Evolutionary conservation across 176 grass and related monocot species (phyloP), one percentile per base, ranked within the genome.

Genomic region (Aegilops speltoides): DNA sequence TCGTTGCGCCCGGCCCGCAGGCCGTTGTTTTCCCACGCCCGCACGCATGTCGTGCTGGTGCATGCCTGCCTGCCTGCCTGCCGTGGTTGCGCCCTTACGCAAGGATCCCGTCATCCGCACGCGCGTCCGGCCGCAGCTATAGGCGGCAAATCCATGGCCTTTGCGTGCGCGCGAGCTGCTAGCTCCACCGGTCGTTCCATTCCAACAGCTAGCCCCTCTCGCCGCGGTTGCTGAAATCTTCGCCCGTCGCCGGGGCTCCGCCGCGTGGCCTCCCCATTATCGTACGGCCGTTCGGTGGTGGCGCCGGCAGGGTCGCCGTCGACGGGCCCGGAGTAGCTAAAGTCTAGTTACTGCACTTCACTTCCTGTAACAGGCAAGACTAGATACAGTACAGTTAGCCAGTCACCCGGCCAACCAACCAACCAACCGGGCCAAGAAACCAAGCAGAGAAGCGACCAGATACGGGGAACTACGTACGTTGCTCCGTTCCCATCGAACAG

Each of bases 51-150:
- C 34, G 11, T 22, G 20, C 4, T 76, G 41, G 4, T 68, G 31
- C 65, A 64, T 32, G 71, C 22, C 65, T 3, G 20, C 20, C 52
- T 45, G 10, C 43, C 11, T 12, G 46, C 46, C 74, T 22, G 54
- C 46, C 66, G 57, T 86, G 77, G 82, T 92, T 92, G 90, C 85
- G 73, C 25, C 82, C 89, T 92, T 87, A 97, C 86, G 88, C 88
- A 97, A 92, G 79, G 85, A 87, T 92, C 76, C 32, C 91, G 88
- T 92, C 95, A 97, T 63, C 83, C 77, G 67, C 90, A 79, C 77
- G 89, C 37, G 37, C 37, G 37, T 2, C 37, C 84, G 48, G 19
- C 50, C 50, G 16, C 50, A 2, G 50, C 57, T 10, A 29, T 36
- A 6, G 34, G 34, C 34, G 76, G 12, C 4, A 40, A 33, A 50